Evolutionary conservation across 1,284 basidiomycete species (phyloP).

Genomic region (Peniophora sp.): DNA sequence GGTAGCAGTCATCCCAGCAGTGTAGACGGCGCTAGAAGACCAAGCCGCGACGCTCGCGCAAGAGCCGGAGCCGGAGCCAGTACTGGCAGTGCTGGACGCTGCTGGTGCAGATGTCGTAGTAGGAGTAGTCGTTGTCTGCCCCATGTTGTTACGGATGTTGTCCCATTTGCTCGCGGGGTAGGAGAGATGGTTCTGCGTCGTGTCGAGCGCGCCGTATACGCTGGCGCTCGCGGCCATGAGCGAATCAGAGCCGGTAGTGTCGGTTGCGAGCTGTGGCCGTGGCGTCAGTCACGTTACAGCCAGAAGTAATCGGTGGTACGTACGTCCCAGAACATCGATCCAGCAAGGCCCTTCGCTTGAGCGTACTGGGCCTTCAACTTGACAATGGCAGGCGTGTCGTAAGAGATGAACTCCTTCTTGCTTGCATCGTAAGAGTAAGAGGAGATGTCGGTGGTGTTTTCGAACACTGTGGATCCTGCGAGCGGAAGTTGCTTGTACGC

Average conservation of each 20-base stretch:
- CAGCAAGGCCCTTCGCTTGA: constrained; percentile 52
- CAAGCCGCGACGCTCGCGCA: constrained; percentile 49
- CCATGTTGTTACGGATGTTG: constrained; percentile 61
- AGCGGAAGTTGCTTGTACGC: constrained; percentile 74
- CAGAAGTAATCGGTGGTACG: constrained; percentile 14
- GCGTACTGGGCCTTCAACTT: constrained; percentile 75
- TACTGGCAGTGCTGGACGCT: constrained; percentile 1
- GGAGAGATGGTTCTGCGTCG: constrained; percentile 65
- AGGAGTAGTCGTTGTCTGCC: constrained; percentile 12
- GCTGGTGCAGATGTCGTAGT: constrained; percentile 1
- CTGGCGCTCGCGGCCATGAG: constrained; percentile 43
- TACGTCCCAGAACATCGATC: constrained; percentile 80
- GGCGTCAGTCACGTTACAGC: neutral
- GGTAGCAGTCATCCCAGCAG: constrained; percentile 39
- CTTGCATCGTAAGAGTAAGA: constrained; percentile 72
- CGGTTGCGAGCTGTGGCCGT: constrained; percentile 44
- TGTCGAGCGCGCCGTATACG: constrained; percentile 48
- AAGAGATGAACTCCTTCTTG: constrained; percentile 63
- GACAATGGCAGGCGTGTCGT: constrained; percentile 75
- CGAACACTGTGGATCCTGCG: constrained; percentile 48
- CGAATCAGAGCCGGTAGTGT: constrained; percentile 49
- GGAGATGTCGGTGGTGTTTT: constrained; percentile 69
- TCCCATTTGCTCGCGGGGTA: constrained; percentile 61
- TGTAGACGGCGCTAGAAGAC: constrained; percentile 36
- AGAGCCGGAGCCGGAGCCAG: constrained; percentile 20